phyloP scores from a whole-genome alignment of 179 eudicot genomes.

The Corrigiola litoralis region DNA sequence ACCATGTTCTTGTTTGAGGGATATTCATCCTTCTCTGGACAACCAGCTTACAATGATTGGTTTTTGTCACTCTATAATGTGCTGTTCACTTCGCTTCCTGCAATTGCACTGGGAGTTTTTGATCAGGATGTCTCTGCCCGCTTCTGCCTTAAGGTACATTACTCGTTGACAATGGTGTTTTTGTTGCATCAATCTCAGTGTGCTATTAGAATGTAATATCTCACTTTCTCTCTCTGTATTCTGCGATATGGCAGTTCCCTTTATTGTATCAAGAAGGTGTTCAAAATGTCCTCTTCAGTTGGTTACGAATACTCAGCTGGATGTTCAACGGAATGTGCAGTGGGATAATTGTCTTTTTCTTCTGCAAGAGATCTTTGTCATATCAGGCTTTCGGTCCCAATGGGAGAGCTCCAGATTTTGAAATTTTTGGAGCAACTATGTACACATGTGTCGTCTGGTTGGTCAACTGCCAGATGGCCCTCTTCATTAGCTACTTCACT shows the following conservation, averaged over 20 bases:
- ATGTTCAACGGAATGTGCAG: conserved; percentile 74
- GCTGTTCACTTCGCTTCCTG: conserved; percentile 74
- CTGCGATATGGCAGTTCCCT: conserved; percentile 54
- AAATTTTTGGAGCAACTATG: conserved; percentile 73
- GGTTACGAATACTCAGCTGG: conserved; percentile 83
- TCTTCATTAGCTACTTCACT: conserved; percentile 82
- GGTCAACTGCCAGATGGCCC: conserved; percentile 86
- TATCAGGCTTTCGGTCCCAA: conserved; percentile 39
- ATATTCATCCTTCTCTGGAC: conserved; percentile 68
- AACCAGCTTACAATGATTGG: conserved; percentile 81
- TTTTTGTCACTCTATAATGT: conserved; percentile 73
- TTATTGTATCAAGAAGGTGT: conserved; percentile 92
- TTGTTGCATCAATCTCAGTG: too few relatives aligned
- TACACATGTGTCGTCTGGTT: conserved; percentile 82
- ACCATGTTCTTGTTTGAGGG: conserved; percentile 71
- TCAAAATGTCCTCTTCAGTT: conserved; percentile 81
- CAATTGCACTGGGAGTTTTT: conserved; percentile 74
- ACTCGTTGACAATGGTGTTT: neutral
- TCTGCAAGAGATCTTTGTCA: conserved; percentile 48
- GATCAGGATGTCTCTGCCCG: conserved; percentile 88
- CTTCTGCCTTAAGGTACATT: conserved; percentile 65
- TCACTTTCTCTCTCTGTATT: neutral
- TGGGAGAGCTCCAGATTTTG: conserved; percentile 52
- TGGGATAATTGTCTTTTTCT: conserved; percentile 60
- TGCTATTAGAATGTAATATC: neutral